Percentiles rank a stretch among this genome's conserved stretches.
These are phyloP conservation scores for Rhodotorula taiwanensis DNA, from an alignment of 768 basidiomycete genomes.

Conservation along the genomic window DNA sequence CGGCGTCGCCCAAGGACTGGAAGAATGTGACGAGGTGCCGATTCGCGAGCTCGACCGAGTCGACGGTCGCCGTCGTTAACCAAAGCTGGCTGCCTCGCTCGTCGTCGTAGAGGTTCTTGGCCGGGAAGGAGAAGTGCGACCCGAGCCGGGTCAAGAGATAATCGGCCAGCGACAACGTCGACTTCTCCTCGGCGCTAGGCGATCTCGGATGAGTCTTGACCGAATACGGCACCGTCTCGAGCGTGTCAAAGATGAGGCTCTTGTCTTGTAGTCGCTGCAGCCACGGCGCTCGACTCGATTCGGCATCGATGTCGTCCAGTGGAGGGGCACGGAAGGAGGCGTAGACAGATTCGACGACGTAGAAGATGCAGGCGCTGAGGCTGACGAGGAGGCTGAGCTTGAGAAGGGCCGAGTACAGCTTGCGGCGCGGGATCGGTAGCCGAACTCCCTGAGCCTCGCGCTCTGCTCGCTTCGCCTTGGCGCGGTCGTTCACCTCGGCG, in stretches of 20 bases:
- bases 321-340: too few relatives aligned
- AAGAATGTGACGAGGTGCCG: constrained; percentile 12
- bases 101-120: neutral
- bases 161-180: constrained; percentile 1
- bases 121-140: constrained; percentile 15
- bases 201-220: constrained; percentile 9
- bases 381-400: neutral
- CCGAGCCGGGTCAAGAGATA: constrained; percentile 26
- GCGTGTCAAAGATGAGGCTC: constrained; percentile 1
- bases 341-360: neutral
- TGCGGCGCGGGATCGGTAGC: neutral
- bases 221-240: constrained; percentile 14
- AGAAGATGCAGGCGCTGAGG: neutral
- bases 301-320: neutral
- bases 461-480: neutral
- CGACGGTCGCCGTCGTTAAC: constrained; percentile 13
- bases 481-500: neutral
- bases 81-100: constrained; percentile 12
- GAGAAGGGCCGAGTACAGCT: constrained; percentile 2
- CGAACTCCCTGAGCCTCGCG: neutral
- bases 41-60: neutral
- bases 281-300: neutral
- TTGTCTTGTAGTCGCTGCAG: neutral
- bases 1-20: neutral
- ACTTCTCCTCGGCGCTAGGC: neutral